These are phyloP conservation scores for Aeschynomene evenia DNA, from an alignment of 306 rosid genomes.

Conservation along the genomic window DNA sequence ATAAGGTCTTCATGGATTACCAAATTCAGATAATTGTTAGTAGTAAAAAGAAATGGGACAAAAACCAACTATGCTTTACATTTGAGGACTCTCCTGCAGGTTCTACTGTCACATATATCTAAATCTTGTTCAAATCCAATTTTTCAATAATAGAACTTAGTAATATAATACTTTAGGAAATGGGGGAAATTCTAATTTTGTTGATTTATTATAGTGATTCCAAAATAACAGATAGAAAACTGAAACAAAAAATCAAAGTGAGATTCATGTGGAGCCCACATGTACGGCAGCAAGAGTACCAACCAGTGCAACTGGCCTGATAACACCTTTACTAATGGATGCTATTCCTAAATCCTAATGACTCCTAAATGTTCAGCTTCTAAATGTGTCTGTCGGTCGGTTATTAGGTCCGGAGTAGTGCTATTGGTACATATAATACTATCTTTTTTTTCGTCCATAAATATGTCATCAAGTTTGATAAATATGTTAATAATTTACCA, in stretches of 20 bases:
- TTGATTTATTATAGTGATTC: not conserved
- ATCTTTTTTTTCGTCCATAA: too few species aligned
- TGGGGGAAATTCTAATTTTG: too few species aligned
- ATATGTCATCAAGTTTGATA: too few species aligned
- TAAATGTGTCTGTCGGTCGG: not conserved
- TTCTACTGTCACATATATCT: not conserved
- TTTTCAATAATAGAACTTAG: not conserved
- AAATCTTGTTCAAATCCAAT: slow-evolving; percentile 1
- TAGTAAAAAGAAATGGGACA: not conserved
- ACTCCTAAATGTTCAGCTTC: not conserved
- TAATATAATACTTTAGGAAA: not conserved
- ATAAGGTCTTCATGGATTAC: not conserved
- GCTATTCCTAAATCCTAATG: not conserved
- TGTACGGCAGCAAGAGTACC: slow-evolving; percentile 25
- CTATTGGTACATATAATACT: too few species aligned
- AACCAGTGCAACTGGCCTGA: slow-evolving; percentile 10
- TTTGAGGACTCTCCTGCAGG: not conserved
- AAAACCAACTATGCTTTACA: not conserved
- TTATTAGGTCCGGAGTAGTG: not conserved
- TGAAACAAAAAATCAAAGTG: not conserved
- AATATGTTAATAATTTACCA: too few species aligned
- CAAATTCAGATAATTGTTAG: not conserved
- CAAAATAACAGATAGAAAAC: not conserved
- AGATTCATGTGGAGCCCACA: slow-evolving; percentile 27
- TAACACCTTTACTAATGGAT: slow-evolving; percentile 1